A percentile compares a stretch with the other conserved stretches of the same genome.
phyloP scores from a whole-genome alignment of 768 basidiomycete species.

The Pisolithus orientalis region DNA sequence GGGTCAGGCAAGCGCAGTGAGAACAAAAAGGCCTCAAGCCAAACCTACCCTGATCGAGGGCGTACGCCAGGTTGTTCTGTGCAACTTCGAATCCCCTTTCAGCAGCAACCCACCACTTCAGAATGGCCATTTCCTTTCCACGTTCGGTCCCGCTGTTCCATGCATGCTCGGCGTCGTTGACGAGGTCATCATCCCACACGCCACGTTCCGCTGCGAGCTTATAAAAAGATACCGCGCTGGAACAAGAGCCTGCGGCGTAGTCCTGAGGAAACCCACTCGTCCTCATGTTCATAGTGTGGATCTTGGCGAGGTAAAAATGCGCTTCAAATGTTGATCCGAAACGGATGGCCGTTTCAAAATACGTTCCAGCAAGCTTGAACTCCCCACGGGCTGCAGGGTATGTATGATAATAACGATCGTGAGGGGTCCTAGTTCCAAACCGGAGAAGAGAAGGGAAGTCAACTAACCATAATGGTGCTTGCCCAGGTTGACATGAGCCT shows the following conservation, averaged over 20 bases:
- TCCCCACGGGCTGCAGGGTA: conserved; percentile 59
- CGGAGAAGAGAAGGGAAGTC: not conserved
- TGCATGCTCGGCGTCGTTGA: conserved; percentile 71
- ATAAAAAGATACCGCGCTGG: conserved; percentile 87
- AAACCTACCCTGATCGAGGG: conserved; percentile 81
- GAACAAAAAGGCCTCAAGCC: conserved; percentile 27
- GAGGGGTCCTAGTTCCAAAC: not conserved
- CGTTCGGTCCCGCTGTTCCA: conserved; percentile 68
- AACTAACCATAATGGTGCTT: conserved; percentile 64
- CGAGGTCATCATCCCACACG: conserved; percentile 73
- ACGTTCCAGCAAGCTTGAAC: conserved; percentile 52
- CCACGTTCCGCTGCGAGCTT: conserved; percentile 92
- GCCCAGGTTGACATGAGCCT: conserved; percentile 87
- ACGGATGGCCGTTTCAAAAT: conserved; percentile 81
- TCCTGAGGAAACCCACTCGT: conserved; percentile 37
- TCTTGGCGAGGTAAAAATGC: conserved; percentile 86
- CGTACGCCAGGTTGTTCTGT: conserved; percentile 91
- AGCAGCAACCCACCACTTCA: conserved; percentile 93
- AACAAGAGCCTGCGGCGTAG: conserved; percentile 68
- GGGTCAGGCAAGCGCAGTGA: conserved; percentile 14
- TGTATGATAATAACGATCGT: conserved; percentile 1
- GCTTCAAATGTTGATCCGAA: conserved; percentile 92
- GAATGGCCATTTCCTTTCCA: conserved; percentile 76
- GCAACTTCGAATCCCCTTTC: conserved; percentile 89
- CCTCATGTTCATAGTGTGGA: conserved; percentile 57